Evolutionary conservation across 768 basidiomycete genomes (phyloP).

Genomic region (Russula sp.): DNA sequence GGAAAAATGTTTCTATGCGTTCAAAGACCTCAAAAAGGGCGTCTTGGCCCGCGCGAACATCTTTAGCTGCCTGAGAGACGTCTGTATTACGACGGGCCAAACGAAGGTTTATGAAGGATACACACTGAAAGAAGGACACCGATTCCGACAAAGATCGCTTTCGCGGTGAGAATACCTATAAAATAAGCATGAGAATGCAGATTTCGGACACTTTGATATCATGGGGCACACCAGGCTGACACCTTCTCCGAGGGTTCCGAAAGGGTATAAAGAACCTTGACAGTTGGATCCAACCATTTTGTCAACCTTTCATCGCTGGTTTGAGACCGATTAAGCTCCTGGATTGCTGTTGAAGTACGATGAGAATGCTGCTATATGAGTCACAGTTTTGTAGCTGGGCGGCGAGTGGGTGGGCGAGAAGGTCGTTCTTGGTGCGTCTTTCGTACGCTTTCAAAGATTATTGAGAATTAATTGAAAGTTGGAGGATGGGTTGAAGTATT

Average conservation of each 20-base stretch:
- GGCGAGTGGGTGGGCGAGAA: no score
- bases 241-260: background rate
- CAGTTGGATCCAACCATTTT: background rate
- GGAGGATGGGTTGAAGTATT: no score
- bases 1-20: background rate
- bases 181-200: background rate
- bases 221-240: background rate
- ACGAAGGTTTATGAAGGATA: background rate
- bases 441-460: no score
- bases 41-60: background rate
- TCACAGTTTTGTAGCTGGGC: background rate
- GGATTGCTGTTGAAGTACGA: background rate
- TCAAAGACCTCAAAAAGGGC: background rate
- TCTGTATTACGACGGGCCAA: background rate
- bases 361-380: background rate
- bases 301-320: background rate
- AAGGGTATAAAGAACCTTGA: background rate
- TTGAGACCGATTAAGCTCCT: background rate
- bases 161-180: background rate
- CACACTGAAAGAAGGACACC: background rate
- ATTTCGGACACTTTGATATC: no score
- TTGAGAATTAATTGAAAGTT: no score
- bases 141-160: background rate
- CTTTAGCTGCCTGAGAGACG: background rate
- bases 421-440: no score